Base-by-base conservation (phyloP, 2,329 filamentous ascomycete genomes). In the Knufia petricola region DNA sequence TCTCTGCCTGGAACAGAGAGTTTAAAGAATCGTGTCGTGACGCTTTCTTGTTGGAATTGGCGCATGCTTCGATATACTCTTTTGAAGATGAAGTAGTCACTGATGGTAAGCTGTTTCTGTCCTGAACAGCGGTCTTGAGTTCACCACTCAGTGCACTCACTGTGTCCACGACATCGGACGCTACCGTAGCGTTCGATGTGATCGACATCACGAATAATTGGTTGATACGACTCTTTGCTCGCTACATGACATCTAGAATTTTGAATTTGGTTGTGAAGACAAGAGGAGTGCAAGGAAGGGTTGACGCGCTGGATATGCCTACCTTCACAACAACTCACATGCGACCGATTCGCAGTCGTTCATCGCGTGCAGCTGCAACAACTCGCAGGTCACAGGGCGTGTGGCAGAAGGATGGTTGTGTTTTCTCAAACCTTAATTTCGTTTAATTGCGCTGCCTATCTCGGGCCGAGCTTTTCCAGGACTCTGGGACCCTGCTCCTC, bases 381-480 rank as follows among this genome's bases (percentile, higher is more conserved):
- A n/a, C n/a, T n/a, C n/a, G n/a, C n/a, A n/a, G 15, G 34, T n/a
- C 37, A 40, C 23, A 40, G 19, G 32, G 10, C 9, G 15, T 36
- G 32, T 4, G n/a, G 8, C 6, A 23, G 17, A n/a, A 21, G 10
- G 37, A 17, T 21, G n/a, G 37, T 12, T 40, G 17, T 19, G 17
- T 12, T 21, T 40, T 8, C n/a, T 7, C 15, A 4, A n/a, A 36
- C 15, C 9, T 17, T n/a, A 36, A n/a, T 36, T 13, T n/a, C 17
- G 34, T n/a, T n/a, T 28, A 19, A 40, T 12, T 40, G 37, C 4
- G 10, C 20, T 49, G 24, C 23, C 64, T 76, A 92, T 78, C 90
- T 82, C 44, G 88, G 87, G 12, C 92, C 92, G 60, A 98, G 74
- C 76, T 96, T 98, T 72, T 94, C 87, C 63, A 98, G 70, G 52